Evolutionary conservation across 768 basidiomycete genomes (phyloP).

Genomic region (Gloeopeniophorella convolvens): DNA sequence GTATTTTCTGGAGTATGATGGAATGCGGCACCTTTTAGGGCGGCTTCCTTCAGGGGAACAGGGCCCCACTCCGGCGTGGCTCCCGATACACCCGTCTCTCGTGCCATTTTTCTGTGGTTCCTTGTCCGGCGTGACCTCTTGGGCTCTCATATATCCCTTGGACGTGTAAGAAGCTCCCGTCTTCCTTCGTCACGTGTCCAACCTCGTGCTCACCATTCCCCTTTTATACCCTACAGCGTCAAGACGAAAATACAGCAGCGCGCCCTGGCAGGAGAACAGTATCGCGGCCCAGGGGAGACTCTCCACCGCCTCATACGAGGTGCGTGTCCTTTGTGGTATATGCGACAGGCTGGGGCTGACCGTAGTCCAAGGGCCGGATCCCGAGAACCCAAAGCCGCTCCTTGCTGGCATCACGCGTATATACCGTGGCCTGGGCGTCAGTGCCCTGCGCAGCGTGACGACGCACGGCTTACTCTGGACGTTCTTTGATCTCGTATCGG

Average conservation of each 20-base stretch:
- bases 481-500: constrained; percentile 73
- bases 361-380: constrained; percentile 58
- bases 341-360: neutral
- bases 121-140: constrained; percentile 67
- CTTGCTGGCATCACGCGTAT: constrained; percentile 73
- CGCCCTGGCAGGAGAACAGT: constrained; percentile 70
- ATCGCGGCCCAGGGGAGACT: constrained; percentile 68
- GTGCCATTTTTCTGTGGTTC: constrained; percentile 92
- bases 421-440: constrained; percentile 92
- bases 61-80: constrained; percentile 75
- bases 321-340: constrained; percentile 26
- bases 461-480: constrained; percentile 95
- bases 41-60: constrained; percentile 73
- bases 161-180: constrained; percentile 62
- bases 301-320: constrained; percentile 76
- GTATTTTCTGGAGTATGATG: constrained; percentile 93
- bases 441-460: constrained; percentile 84
- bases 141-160: constrained; percentile 74
- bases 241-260: constrained; percentile 97
- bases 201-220: constrained; percentile 17
- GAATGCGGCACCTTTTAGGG: constrained; percentile 81
- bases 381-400: constrained; percentile 67
- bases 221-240: constrained; percentile 41
- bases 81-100: constrained; percentile 71
- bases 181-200: neutral